Evolutionary conservation across 768 basidiomycete genomes (phyloP).

Genomic region (Tulasnella sp.): DNA sequence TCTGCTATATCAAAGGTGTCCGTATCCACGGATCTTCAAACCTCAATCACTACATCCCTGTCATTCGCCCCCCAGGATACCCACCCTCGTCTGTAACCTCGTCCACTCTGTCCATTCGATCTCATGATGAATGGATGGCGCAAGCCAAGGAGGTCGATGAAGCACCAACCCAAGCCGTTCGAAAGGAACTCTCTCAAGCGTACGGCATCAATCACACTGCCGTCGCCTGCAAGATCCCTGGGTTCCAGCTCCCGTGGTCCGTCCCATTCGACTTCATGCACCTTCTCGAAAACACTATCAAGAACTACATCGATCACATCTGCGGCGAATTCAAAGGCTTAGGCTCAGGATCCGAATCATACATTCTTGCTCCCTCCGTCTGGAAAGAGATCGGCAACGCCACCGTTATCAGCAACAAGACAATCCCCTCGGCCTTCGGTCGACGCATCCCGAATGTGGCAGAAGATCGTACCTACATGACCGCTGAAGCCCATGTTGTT

Average conservation of each 20-base stretch:
- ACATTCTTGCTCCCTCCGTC: slow-evolving; percentile 21
- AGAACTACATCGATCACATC: slow-evolving; percentile 31
- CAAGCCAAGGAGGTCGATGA: not conserved
- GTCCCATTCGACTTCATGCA: slow-evolving; percentile 42
- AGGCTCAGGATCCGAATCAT: slow-evolving; percentile 22
- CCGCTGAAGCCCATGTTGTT: slow-evolving; percentile 32
- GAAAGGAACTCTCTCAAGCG: slow-evolving; percentile 18
- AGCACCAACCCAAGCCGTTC: slow-evolving; percentile 13
- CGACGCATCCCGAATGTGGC: slow-evolving; percentile 27
- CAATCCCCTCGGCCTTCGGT: slow-evolving; percentile 31
- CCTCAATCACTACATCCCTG: slow-evolving; percentile 21
- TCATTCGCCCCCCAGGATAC: slow-evolving; percentile 6
- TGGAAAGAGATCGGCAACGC: slow-evolving; percentile 34
- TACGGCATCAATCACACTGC: slow-evolving; percentile 29
- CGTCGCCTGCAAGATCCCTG: slow-evolving; percentile 22
- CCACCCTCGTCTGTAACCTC: not conserved
- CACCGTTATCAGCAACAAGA: slow-evolving; percentile 24
- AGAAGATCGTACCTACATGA: slow-evolving; percentile 21
- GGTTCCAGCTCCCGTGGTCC: slow-evolving; percentile 30
- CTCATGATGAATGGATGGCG: not conserved
- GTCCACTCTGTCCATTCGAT: not conserved
- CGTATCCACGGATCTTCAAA: not conserved
- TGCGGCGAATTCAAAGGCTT: slow-evolving; percentile 33
- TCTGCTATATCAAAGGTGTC: slow-evolving; percentile 28
- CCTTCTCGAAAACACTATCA: slow-evolving; percentile 34